Evolutionary conservation across 2,329 filamentous ascomycete genomes (phyloP), one percentile per base, ranked within the genome.

Genomic region (Neofusicoccum sp.): DNA sequence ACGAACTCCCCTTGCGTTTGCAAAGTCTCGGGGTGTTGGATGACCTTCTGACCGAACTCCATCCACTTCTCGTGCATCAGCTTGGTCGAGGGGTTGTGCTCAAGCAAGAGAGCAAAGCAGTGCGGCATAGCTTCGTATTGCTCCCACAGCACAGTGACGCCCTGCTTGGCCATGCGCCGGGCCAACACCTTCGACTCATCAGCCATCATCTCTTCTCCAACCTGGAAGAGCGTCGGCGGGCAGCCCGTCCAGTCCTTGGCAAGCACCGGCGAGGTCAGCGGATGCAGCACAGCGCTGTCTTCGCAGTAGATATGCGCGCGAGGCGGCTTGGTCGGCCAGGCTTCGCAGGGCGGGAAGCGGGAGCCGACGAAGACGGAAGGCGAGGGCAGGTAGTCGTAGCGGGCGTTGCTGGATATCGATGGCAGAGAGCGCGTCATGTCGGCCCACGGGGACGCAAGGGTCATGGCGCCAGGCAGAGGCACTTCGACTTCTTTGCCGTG

Each of bases 121-220:
- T 93, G 91, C 61, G 91, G 90, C 91, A 94, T 94, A 3, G 86
- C 89, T 73, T 93, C 88, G 72, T 87, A 95, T 76, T 92, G 85
- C 72, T 91, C 86, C 69, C 87, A 89, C 3, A 85, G 80, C 0
- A 93, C 84, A 0, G 70, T 71, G 0, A 89, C 88, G 4, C 85
- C 86, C 49, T 89, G 84, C 6, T 69, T 66, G 14, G 79, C 79
- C 9, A 90, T 79, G 43, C 82, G 81, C 44, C 78, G 75, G 0
- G 87, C 89, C 2, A 91, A 71, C 59, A 85, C 85, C 66, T 81
- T 82, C 64, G 82, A 83, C 73, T 93, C 90, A 73, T 92, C 89
- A 1, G 84, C 80, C 8, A 94, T 80, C 68, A 89, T 82, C 76
- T 95, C 91, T 79, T 90, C 85, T 0, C 91, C 91, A 0, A 85